Evolutionary conservation across 768 basidiomycete species (phyloP), one percentile per base, ranked within the genome.

Genomic region (Nidularia pulvinata): DNA sequence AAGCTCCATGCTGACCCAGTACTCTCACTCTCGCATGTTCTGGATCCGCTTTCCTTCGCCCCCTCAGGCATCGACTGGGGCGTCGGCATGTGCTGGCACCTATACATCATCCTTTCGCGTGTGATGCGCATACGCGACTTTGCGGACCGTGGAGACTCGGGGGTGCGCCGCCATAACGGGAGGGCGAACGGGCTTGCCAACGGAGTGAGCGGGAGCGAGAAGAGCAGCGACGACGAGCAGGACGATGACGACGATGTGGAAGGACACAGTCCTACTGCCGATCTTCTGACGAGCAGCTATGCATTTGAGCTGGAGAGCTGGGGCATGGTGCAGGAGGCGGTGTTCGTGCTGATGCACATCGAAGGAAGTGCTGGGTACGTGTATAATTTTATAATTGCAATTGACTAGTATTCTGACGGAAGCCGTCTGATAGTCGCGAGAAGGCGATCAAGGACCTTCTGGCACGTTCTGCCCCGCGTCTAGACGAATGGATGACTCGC

Each of bases 311-410:
- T 99, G 56, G 96, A 98, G 70, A 78, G 79, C 49, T 71, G 82
- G 53, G 93, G 88, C 14, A 77, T 89, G 79, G 81, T 95, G 60
- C 87, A 92, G 61, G 91, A 93, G 69, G 90, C 94, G 4, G 80
- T 83, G 2, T 98, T 98, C 63, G 92, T 98, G 4, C 72, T 97
- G 54, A 73, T 98, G 51, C 95, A 98, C 67, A 72, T 98, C 7
- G 91, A 96, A 65, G 84, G 87, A 19, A 79, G 86, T 14, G 75
- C 78, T 22, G 89, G 91, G 95, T 95, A 61, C 55, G 88, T 69
- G 16, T 60, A 83, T 86, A 57, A 44, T 79, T 49, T n/a, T 2
- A 35, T 57, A 44, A 16, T 47, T 56, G 14, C 33, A 67, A 9
- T 51, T 51, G 22, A 30, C 22, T 32, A 47, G 49, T 6, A 61